These are phyloP conservation scores for Oryza meridionalis DNA, from an alignment of 176 grass and related monocot genomes.

Conservation along the genomic window DNA sequence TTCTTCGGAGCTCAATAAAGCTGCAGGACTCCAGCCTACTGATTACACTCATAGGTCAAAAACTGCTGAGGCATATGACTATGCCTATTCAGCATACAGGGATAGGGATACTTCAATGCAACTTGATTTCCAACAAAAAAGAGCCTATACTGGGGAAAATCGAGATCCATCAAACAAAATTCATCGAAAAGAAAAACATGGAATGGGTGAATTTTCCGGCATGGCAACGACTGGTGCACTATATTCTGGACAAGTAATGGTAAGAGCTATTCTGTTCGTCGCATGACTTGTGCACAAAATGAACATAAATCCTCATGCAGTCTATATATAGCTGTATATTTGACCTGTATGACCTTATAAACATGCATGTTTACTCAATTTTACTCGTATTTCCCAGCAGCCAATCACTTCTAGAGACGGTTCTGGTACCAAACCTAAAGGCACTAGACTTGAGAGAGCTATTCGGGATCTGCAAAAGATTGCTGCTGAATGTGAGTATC, in stretches of 20 bases:
- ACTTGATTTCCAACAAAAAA: slow-evolving; percentile 75
- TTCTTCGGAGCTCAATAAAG: slow-evolving; percentile 68
- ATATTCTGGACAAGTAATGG: slow-evolving; percentile 66
- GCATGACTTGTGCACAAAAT: background rate
- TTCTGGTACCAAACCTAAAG: slow-evolving; percentile 84
- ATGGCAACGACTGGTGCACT: slow-evolving; percentile 49
- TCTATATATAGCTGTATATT: background rate
- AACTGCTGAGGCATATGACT: slow-evolving; percentile 57
- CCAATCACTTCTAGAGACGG: slow-evolving; percentile 62
- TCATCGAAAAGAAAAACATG: slow-evolving; percentile 60
- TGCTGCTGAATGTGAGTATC: slow-evolving; percentile 82
- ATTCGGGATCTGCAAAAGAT: slow-evolving; percentile 92
- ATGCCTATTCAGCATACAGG: slow-evolving; percentile 54
- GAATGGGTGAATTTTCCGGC: slow-evolving; percentile 53
- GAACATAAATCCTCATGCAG: slow-evolving; percentile 3
- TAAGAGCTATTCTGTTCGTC: slow-evolving; percentile 33
- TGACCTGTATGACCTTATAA: background rate
- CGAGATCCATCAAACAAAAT: slow-evolving; percentile 54
- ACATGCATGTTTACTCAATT: slow-evolving; percentile 8
- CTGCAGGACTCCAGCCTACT: slow-evolving; percentile 24
- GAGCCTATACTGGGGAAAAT: slow-evolving; percentile 53
- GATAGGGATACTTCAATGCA: slow-evolving; percentile 64
- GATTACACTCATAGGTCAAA: slow-evolving; percentile 54
- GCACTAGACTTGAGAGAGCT: slow-evolving; percentile 92
- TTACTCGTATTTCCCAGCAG: slow-evolving; percentile 54